Base-by-base conservation (phyloP, 2,329 filamentous ascomycete species). In the Didymella glomerata region DNA sequence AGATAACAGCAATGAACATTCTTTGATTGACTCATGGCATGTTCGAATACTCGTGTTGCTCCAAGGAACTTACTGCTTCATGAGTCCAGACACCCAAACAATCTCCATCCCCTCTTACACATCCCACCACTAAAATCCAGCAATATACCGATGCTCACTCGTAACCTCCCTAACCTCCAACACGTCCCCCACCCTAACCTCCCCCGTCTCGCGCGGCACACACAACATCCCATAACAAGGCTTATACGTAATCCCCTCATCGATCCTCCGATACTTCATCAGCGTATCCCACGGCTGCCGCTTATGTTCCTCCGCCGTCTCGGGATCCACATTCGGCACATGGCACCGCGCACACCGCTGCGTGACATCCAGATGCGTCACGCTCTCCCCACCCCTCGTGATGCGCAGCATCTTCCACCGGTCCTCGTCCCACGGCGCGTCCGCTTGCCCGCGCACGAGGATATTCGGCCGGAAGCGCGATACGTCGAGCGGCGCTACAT, bases 221-320 rank as follows among this genome's bases (percentile, higher is more conserved):
- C 85, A 84, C 67, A 89, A 71, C 87, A 89, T 89, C 1, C 87
- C 87, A 78, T 88, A 89, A 65, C 86, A 88, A 40, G 87, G 87
- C 76, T 89, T 89, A 63, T 79, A 88, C 74, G 81, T 88, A 25
- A 85, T 81, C 0, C 86, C 86, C 65, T 83, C 77, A 68, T 89
- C 86, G 5, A 88, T 79, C 27, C 86, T 74, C 9, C 86, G 77
- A 72, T 86, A 88, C 67, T 83, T 84, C 80, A 87, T 84, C 53
- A 89, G 72, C 60, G 82, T 83, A 66, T 87, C 81, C 86, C 86
- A 89, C 7, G 86, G 86, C 78, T 89, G 81, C 47, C 80, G 80
- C 49, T 80, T 78, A 68, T 88, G 79, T 73, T 86, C 85, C 58
- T 82, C 80, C 9, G 83, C 86, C 5, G 86, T 86, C n/a, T 84